phyloP scores from a whole-genome alignment of 208 protist species.

The Trypanosomatidae sp. region DNA sequence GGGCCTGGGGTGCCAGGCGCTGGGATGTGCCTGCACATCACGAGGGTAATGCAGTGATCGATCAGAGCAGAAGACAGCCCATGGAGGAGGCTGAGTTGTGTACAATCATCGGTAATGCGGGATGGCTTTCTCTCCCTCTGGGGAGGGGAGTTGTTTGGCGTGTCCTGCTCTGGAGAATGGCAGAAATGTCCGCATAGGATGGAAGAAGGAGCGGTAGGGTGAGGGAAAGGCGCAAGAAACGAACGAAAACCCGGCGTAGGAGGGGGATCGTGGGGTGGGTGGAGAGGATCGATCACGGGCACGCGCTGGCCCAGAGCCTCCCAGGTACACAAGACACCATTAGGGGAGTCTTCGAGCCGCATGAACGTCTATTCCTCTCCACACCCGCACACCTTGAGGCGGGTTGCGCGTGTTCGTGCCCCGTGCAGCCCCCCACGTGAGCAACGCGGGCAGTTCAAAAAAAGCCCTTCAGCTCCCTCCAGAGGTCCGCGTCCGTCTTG shows the following conservation, averaged over 20 bases:
- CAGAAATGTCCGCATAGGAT: neutral
- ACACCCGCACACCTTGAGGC: neutral
- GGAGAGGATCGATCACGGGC: neutral
- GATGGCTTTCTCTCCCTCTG: neutral
- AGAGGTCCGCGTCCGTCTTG: constrained; percentile 27
- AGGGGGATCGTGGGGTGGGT: neutral
- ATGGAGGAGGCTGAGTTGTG: neutral
- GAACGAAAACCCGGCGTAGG: neutral
- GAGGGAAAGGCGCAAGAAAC: neutral
- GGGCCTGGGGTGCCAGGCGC: neutral
- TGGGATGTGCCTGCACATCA: neutral
- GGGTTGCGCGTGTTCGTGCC: neutral
- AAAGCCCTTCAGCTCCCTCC: constrained; percentile 30
- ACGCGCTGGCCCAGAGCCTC: neutral
- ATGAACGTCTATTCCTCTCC: neutral
- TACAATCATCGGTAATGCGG: neutral
- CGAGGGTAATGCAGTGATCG: neutral
- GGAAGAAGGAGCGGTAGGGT: neutral
- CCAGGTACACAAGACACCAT: neutral
- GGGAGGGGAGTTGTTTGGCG: neutral
- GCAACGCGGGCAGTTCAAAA: constrained; percentile 3
- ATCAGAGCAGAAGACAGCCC: neutral
- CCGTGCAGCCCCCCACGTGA: no score
- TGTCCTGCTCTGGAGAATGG: neutral
- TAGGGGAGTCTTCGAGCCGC: neutral